Evolutionary conservation across 768 basidiomycete genomes (phyloP), one percentile per base, ranked within the genome.

Genomic region (Hypsizygus marmoreus): DNA sequence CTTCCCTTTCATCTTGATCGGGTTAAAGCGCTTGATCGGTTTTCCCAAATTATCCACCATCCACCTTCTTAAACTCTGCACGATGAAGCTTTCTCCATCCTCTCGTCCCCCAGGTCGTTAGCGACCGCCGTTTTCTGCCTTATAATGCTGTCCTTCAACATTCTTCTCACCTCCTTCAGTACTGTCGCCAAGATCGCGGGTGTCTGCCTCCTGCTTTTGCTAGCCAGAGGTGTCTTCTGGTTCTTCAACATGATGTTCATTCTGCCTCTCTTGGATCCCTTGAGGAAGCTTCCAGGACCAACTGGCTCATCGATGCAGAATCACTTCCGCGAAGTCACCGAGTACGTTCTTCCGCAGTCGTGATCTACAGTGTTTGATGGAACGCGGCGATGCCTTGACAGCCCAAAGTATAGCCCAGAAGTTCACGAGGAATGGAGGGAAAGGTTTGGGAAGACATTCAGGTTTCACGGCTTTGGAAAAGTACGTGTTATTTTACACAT

Each of bases 381-480:
- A 14, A 17, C 19, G 39, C 14, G 26, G 47, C 14, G 9, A 23
- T 44, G 40, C n/a, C 31, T 32, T 34, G 19, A 11, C 42, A 81
- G 79, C 46, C 80, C 80, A 6, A 60, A 65, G 38, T 45, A 66
- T 20, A 75, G 71, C 49, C 58, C 69, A 6, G 54, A 61, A 4
- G 71, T 69, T 1, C 68, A 79, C 51, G 62, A 68, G 12, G 63
- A 69, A 14, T 81, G 77, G 77, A 63, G 65, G 19, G 64, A 62
- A 43, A 58, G 50, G 12, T 76, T 69, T 58, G 80, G 79, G 9
- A 71, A 72, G 49, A 81, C 77, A 1, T 77, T 79, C 47, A 61
- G 74, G 31, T 78, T 79, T 44, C 74, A 82, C 51, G 80, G 80
- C 1, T 77, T 75, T 59, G 80, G 80, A 30, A 71, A 59, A 58